Evolutionary conservation across 192 early-diverging fungal species (phyloP), one percentile per base, ranked within the genome.

Genomic region (Backusella morwellensis): DNA sequence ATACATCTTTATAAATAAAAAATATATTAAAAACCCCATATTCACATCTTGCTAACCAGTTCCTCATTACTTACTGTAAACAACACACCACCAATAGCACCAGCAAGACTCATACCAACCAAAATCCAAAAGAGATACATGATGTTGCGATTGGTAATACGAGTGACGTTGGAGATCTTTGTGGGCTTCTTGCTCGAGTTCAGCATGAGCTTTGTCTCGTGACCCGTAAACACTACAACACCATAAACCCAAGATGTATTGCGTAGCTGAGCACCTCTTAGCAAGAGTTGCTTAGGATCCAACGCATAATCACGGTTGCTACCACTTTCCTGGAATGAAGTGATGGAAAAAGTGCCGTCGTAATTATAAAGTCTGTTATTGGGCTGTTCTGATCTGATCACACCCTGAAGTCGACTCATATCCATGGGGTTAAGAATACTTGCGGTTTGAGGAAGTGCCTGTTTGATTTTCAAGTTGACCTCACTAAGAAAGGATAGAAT

Each of bases 151-250:
- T 99, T 99, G 59, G 97, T 97, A 70, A 95, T 90, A 70, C 87
- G 90, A 79, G 96, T 96, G 0, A 99, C 91, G 47, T 91, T 92
- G 2, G 97, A 97, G 50, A 89, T 89, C 84, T 99, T 99, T 81
- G 95, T 95, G 2, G 97, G 97, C 21, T 95, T 94, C 23, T 87
- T 88, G 19, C 91, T 94, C 0, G 96, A 94, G 75, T 99, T 99
- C 77, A 92, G 90, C 96, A 99, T 97, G 68, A 99, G 87, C 82
- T 99, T 99, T 14, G 97, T 95, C 74, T 99, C 97, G 79, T 98
- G 97, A 66, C 97, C 97, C 4, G 97, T 99, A 75, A 97, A 97
- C 23, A 99, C 86, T 7, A 92, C 95, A 21, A 96, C 83, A 32
- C 91, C 96, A 77, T 97, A 99, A 69, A 95, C 86, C 97, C 97